Evolutionary conservation across 331 rosid genomes (phyloP).

Genomic region (Quercus tomentella): DNA sequence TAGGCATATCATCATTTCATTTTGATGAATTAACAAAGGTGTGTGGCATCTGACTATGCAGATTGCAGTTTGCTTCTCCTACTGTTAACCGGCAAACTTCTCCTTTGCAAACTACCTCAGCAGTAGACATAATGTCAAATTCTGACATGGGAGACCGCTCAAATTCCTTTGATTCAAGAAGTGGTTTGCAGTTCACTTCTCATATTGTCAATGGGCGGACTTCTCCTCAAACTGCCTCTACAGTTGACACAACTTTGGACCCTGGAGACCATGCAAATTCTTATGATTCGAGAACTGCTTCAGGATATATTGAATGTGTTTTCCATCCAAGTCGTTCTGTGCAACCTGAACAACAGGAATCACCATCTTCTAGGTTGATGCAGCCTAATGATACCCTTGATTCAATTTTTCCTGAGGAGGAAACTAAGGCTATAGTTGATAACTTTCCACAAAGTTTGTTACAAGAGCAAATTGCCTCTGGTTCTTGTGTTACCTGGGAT

Average conservation of each 20-base stretch:
- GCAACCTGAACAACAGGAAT: conserved; percentile 48
- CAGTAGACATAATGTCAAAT: conserved; percentile 27
- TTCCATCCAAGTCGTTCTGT: conserved; percentile 49
- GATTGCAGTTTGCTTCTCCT: conserved; percentile 51
- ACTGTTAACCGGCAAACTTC: conserved; percentile 31
- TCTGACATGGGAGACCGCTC: conserved; percentile 43
- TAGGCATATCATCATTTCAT: background rate
- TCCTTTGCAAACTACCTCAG: conserved; percentile 29
- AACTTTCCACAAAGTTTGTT: conserved; percentile 39
- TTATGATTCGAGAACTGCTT: conserved; percentile 60
- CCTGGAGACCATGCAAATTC: conserved; percentile 51
- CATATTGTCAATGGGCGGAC: conserved; percentile 21
- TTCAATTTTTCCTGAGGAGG: conserved; percentile 37
- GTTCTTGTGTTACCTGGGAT: conserved; percentile 82
- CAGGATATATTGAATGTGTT: conserved; percentile 68
- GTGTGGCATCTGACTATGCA: conserved; percentile 37
- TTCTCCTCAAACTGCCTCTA: conserved; percentile 38
- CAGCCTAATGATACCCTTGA: conserved; percentile 37
- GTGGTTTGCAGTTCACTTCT: conserved; percentile 24
- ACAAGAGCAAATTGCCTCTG: conserved; percentile 54
- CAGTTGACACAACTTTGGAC: conserved; percentile 22
- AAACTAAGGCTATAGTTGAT: conserved; percentile 36
- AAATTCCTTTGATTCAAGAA: conserved; percentile 69
- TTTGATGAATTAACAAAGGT: conserved; percentile 23
- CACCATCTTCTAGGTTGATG: conserved; percentile 39